Base-by-base conservation (phyloP, 1,284 basidiomycete genomes). In the Austropuccinia psidii region DNA sequence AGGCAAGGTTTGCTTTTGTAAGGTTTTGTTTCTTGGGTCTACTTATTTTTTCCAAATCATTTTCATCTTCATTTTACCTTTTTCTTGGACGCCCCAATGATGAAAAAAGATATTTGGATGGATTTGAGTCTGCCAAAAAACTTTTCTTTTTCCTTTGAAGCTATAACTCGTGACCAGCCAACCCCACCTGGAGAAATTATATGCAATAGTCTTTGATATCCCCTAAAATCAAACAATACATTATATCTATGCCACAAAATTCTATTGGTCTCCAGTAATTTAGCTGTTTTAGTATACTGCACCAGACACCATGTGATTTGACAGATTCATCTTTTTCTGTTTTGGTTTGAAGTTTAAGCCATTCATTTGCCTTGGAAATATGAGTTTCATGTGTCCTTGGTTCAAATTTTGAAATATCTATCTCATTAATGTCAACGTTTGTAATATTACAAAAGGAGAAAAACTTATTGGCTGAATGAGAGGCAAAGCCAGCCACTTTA, bases 161-260 rank as follows among this genome's bases (percentile, higher is more conserved):
- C n/a, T n/a, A n/a, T n/a, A n/a, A n/a, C n/a, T n/a, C n/a, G n/a
- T n/a, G n/a, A n/a, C n/a, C n/a, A n/a, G n/a, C n/a, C n/a, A n/a
- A n/a, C n/a, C n/a, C n/a, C n/a, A n/a, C n/a, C n/a, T n/a, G n/a
- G n/a, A n/a, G n/a, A n/a, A n/a, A n/a, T n/a, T n/a, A n/a, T n/a
- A n/a, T n/a, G n/a, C n/a, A n/a, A n/a, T n/a, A n/a, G n/a, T 58
- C 60, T n/a, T 64, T 64, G 17, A 64, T 27, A 45, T 64, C 29
- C 8, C 37, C 60, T 17, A 64, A 27, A 27, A 47, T 29, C 4
- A 45, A n/a, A 13, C 27, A 33, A 64, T 64, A 41, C 60, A 64
- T 64, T 9, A 64, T 19, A 19, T 64, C 60, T 15, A 64, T 45
- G 17, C 39, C 35, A 31, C 60, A 64, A 39, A 7, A 54, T 4